Evolutionary conservation across 2,329 filamentous ascomycete genomes (phyloP).

Genomic region (Scytalidium lignicola): DNA sequence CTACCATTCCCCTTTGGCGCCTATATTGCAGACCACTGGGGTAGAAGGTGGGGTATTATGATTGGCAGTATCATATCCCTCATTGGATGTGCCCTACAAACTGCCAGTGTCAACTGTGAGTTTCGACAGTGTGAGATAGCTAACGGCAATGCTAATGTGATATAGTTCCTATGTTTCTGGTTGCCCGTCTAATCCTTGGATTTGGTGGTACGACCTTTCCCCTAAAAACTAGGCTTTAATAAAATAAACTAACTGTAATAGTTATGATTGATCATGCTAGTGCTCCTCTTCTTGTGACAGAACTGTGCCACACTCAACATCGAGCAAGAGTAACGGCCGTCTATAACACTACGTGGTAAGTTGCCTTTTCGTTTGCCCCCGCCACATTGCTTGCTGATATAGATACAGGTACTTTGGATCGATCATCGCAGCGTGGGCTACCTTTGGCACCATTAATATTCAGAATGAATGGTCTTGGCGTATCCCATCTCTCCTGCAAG

Average conservation of each 20-base stretch:
- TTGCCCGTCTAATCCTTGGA: conserved; percentile 27
- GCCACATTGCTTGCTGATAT: conserved; percentile 36
- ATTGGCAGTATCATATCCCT: conserved; percentile 29
- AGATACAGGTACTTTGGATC: conserved; percentile 28
- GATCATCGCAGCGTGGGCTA: conserved; percentile 36
- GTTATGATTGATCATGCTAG: conserved; percentile 34
- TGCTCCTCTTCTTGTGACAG: conserved; percentile 52
- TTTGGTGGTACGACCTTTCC: conserved; percentile 21
- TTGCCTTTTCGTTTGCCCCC: conserved; percentile 31
- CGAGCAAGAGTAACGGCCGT: conserved; percentile 58
- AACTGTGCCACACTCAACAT: conserved; percentile 63
- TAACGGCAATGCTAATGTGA: not conserved
- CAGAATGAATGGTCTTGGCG: conserved; percentile 18
- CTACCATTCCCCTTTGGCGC: conserved; percentile 28
- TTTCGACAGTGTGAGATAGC: not conserved
- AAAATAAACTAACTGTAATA: not conserved
- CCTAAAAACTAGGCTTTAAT: not conserved
- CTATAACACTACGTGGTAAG: conserved; percentile 47
- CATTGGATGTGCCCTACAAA: conserved; percentile 28
- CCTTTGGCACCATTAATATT: conserved; percentile 30
- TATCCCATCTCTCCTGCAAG: conserved; percentile 20
- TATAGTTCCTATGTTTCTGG: conserved; percentile 32
- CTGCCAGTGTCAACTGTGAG: conserved; percentile 23
- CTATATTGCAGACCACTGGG: conserved; percentile 27
- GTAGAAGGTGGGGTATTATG: conserved; percentile 27